Conservation (phyloP, 192 early-diverging fungal genomes). For the Funneliformis geosporum region DNA sequence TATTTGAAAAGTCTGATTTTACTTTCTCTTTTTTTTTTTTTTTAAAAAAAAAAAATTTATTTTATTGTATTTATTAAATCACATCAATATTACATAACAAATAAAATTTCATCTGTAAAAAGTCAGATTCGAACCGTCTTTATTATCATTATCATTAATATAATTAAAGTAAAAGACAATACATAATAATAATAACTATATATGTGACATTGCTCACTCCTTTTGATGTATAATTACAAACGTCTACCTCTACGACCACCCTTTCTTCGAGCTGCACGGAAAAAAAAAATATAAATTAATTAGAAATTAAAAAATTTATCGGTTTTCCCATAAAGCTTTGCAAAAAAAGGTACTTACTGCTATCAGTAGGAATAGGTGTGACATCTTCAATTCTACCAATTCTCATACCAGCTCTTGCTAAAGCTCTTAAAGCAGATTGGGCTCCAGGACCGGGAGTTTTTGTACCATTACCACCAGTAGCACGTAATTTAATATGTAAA, state of each 20-base stretch:
- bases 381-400: conserved; percentile 99
- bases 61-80: too few species aligned
- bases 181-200: too few species aligned
- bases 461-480: conserved; percentile 97
- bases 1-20: background rate
- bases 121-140: too few species aligned
- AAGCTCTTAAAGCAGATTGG: conserved; percentile 96
- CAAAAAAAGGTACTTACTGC: conserved; percentile 46
- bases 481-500: conserved; percentile 99
- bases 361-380: conserved; percentile 98
- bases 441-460: conserved; percentile 99
- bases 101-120: too few species aligned
- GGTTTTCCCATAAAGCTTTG: background rate
- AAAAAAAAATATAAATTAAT: background rate
- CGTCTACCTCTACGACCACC: conserved; percentile 99
- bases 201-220: background rate
- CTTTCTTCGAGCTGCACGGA: conserved; percentile 76
- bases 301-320: background rate
- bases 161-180: background rate
- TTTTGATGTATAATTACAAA: conserved; percentile 55
- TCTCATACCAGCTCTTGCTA: conserved; percentile 98
- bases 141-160: too few species aligned
- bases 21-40: too few species aligned
- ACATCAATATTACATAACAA: too few species aligned
- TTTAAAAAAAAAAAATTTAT: too few species aligned